Evolutionary conservation across 306 rosid genomes (phyloP).

Genomic region (Fagus sylvatica): DNA sequence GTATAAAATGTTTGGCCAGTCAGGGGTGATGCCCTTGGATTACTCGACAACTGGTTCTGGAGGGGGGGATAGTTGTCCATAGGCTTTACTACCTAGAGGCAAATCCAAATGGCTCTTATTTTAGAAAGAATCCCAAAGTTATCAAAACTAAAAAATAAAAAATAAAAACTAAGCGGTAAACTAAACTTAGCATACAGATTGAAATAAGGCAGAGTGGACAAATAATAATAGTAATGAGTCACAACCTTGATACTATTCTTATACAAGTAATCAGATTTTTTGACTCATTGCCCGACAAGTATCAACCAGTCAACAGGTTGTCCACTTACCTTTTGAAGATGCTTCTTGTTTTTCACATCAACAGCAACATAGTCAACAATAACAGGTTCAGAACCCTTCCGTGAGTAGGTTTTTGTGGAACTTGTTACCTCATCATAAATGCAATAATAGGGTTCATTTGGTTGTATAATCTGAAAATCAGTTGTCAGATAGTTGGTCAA

Average conservation of each 20-base stretch:
- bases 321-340: slow-evolving; percentile 63
- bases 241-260: not conserved
- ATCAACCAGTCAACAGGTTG: not conserved
- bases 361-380: slow-evolving; percentile 82
- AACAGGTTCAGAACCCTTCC: slow-evolving; percentile 81
- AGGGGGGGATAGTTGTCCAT: too few relatives aligned
- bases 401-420: slow-evolving; percentile 30
- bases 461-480: slow-evolving; percentile 62
- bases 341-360: slow-evolving; percentile 60
- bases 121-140: too few relatives aligned
- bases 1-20: too few relatives aligned
- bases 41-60: too few relatives aligned
- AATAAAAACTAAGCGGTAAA: not conserved
- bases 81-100: too few relatives aligned
- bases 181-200: not conserved
- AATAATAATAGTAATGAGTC: not conserved
- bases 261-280: not conserved
- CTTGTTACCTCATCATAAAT: slow-evolving; percentile 51
- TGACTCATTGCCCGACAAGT: slow-evolving; percentile 8
- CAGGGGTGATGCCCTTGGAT: too few relatives aligned
- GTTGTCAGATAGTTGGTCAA: slow-evolving; percentile 8
- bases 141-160: too few relatives aligned
- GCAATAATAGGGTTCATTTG: slow-evolving; percentile 77
- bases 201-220: not conserved
- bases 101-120: too few relatives aligned